phyloP scores from a whole-genome alignment of 106 monocot genomes.

The Dactylorhiza incarnata region DNA sequence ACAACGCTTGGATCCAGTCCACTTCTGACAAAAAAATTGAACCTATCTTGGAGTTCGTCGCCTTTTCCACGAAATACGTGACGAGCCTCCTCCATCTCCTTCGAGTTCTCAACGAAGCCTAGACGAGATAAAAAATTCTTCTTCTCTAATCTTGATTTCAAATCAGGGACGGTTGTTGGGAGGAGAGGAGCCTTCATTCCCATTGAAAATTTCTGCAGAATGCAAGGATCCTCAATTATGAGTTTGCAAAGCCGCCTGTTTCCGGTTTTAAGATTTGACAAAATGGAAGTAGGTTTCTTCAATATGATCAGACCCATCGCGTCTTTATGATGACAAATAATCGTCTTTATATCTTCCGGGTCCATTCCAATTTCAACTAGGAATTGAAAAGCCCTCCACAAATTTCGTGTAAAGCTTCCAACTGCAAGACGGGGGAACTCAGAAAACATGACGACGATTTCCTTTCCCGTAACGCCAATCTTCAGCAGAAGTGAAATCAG shows the following conservation, averaged over 20 bases:
- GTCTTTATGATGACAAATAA: constrained; percentile 27
- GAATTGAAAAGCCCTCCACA: constrained; percentile 28
- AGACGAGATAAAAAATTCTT: constrained; percentile 39
- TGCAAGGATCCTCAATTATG: constrained; percentile 48
- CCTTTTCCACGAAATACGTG: constrained; percentile 52
- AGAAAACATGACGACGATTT: constrained; percentile 26
- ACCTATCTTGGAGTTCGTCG: constrained; percentile 62
- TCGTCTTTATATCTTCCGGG: constrained; percentile 23
- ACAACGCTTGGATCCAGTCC: constrained; percentile 49
- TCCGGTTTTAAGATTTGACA: constrained; percentile 16
- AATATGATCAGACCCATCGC: constrained; percentile 38
- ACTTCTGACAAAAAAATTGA: constrained; percentile 41
- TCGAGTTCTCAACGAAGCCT: constrained; percentile 45
- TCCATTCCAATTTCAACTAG: constrained; percentile 45
- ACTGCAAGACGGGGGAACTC: constrained; percentile 38
- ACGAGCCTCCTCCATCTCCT: constrained; percentile 50
- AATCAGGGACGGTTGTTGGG: constrained; percentile 9
- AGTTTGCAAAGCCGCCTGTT: constrained; percentile 35
- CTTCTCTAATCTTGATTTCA: constrained; percentile 27
- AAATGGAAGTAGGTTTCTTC: constrained; percentile 32
- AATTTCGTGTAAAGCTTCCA: constrained; percentile 28
- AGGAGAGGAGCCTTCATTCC: constrained; percentile 35
- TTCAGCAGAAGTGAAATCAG: constrained; percentile 36
- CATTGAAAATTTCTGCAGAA: constrained; percentile 30
- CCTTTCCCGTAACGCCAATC: constrained; percentile 29